These are phyloP conservation scores for Mrakia blollopis DNA, from an alignment of 768 basidiomycete genomes.

Conservation along the genomic window DNA sequence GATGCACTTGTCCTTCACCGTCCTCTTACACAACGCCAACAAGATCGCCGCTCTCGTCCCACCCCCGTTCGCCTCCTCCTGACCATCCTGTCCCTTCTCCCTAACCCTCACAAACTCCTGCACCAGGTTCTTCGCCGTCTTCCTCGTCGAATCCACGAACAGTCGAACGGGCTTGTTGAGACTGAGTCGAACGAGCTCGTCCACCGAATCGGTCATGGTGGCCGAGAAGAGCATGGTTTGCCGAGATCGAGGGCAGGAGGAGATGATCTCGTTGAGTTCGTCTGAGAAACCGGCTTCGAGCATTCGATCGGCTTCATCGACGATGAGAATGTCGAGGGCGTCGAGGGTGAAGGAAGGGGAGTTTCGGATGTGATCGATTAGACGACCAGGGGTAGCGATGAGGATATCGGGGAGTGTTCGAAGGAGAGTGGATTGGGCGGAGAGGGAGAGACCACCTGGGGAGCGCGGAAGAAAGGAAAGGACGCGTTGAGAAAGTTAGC, in stretches of 20 bases:
- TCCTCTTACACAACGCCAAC: slow-evolving; percentile 72
- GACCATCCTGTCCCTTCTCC: slow-evolving; percentile 68
- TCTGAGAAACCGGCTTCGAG: slow-evolving; percentile 82
- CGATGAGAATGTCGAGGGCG: slow-evolving; percentile 82
- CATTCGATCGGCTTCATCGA: slow-evolving; percentile 98
- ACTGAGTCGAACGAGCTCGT: slow-evolving; percentile 86
- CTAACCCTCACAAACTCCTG: slow-evolving; percentile 95
- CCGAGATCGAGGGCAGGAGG: slow-evolving; percentile 68
- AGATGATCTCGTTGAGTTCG: slow-evolving; percentile 88
- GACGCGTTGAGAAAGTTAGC: background rate
- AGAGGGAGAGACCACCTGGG: slow-evolving; percentile 83
- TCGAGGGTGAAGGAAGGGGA: slow-evolving; percentile 89
- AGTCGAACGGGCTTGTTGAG: slow-evolving; percentile 87
- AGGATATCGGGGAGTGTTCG: slow-evolving; percentile 86
- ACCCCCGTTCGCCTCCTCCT: slow-evolving; percentile 48
- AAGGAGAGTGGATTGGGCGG: slow-evolving; percentile 79
- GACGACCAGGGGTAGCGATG: slow-evolving; percentile 93
- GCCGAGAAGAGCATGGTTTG: slow-evolving; percentile 99
- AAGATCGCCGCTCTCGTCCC: slow-evolving; percentile 44
- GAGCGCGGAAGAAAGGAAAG: background rate
- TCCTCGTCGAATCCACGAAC: slow-evolving; percentile 90
- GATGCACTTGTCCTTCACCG: slow-evolving; percentile 76
- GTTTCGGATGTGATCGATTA: slow-evolving; percentile 96
- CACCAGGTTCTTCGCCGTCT: slow-evolving; percentile 73
- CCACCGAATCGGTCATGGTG: slow-evolving; percentile 96